Percentiles rank a stretch among this genome's conserved stretches.
phyloP scores from a whole-genome alignment of 1,284 basidiomycete species.

The Entoloma clypeatum region DNA sequence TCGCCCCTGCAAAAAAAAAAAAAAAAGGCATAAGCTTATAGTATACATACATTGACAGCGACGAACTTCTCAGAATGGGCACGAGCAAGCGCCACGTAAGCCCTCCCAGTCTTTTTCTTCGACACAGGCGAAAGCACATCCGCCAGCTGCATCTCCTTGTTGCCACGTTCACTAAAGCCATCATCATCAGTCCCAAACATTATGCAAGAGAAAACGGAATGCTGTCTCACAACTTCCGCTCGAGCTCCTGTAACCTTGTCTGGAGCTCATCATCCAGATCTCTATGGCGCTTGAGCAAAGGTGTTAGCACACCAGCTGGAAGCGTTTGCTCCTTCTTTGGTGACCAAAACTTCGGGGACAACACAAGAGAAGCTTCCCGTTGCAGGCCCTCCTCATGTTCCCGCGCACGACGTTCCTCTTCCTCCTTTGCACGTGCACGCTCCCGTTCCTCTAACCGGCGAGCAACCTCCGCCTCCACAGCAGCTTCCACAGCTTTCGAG shows the following conservation, averaged over 20 bases:
- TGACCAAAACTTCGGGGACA: constrained; percentile 30
- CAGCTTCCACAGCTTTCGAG: constrained; percentile 64
- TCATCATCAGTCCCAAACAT: constrained; percentile 11
- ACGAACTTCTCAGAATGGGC: constrained; percentile 74
- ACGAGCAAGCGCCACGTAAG: constrained; percentile 70
- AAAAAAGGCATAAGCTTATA: constrained; percentile 9
- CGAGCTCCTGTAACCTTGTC: constrained; percentile 59
- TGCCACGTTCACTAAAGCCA: constrained; percentile 50
- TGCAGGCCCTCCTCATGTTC: constrained; percentile 22
- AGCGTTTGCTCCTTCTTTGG: constrained; percentile 38
- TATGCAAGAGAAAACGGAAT: constrained; percentile 10
- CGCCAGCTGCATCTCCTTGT: constrained; percentile 54
- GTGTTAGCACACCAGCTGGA: constrained; percentile 57
- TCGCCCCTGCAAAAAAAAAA: constrained; percentile 49
- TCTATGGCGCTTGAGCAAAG: constrained; percentile 56
- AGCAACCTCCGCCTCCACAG: constrained; percentile 69
- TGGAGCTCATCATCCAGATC: constrained; percentile 66
- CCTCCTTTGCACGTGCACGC: constrained; percentile 40
- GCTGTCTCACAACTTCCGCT: constrained; percentile 57
- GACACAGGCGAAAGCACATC: constrained; percentile 64
- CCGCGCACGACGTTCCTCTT: constrained; percentile 30
- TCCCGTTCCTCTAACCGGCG: constrained; percentile 60
- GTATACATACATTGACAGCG: constrained; percentile 3
- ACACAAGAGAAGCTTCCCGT: constrained; percentile 23
- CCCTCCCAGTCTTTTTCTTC: constrained; percentile 70